These are phyloP conservation scores for Ganoderma meredithae DNA, from an alignment of 1,284 basidiomycete genomes.

Conservation along the genomic window DNA sequence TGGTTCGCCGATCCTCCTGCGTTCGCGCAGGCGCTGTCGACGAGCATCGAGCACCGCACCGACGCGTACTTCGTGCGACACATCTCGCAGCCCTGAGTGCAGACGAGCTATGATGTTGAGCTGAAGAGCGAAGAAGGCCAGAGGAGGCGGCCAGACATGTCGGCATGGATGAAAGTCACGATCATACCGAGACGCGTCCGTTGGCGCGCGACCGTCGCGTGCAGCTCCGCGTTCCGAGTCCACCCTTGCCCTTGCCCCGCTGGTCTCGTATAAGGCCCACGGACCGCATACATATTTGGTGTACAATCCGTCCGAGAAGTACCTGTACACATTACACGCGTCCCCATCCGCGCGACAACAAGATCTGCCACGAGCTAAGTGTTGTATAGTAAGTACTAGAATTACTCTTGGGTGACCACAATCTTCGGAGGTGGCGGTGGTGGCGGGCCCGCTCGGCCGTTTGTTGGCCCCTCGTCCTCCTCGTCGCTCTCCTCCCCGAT, in stretches of 20 bases:
- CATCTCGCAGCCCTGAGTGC: not conserved
- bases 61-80: slow-evolving; percentile 12
- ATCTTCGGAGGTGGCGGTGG: slow-evolving; percentile 36
- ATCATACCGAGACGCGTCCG: slow-evolving; percentile 30
- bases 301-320: slow-evolving; percentile 12
- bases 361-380: slow-evolving; percentile 16
- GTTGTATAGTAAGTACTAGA: not conserved
- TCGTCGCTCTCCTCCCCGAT: slow-evolving; percentile 74
- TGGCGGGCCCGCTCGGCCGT: slow-evolving; percentile 22
- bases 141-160: slow-evolving; percentile 40
- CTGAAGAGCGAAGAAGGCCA: slow-evolving; percentile 32
- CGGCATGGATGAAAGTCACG: slow-evolving; percentile 41
- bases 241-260: not conserved
- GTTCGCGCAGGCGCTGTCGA: slow-evolving; percentile 20
- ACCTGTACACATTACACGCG: slow-evolving; percentile 17
- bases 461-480: slow-evolving; percentile 27
- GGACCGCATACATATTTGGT: not conserved
- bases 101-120: slow-evolving; percentile 23
- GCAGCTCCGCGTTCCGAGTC: slow-evolving; percentile 1
- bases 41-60: slow-evolving; percentile 24
- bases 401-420: slow-evolving; percentile 33
- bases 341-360: slow-evolving; percentile 2
- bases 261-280: too few relatives aligned
- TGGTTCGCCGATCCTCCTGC: slow-evolving; percentile 27
- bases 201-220: slow-evolving; percentile 14